These are phyloP conservation scores for Rhodotorula glutinis DNA, from an alignment of 1,284 basidiomycete species.

Conservation along the genomic window DNA sequence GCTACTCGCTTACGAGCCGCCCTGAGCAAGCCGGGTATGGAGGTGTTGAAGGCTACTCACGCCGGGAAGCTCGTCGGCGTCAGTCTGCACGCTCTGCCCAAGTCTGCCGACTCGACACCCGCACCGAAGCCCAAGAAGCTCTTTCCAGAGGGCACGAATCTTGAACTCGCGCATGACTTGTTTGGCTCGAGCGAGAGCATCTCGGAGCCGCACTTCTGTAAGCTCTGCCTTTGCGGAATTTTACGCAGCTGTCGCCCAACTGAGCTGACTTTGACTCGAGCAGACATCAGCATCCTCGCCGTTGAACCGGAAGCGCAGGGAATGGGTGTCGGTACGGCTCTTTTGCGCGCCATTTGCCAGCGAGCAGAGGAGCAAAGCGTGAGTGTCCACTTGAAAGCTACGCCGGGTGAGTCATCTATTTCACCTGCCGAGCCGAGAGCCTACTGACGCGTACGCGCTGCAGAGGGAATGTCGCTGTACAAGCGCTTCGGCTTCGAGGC, in stretches of 20 bases:
- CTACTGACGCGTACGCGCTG: background rate
- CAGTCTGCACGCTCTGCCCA: background rate
- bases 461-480: conserved; percentile 10
- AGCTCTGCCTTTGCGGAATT: background rate
- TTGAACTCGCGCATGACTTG: conserved; percentile 7
- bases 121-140: background rate
- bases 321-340: conserved; percentile 6
- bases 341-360: conserved; percentile 12
- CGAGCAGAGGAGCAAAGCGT: conserved; percentile 16
- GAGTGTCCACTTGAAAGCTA: background rate
- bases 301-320: conserved; percentile 13
- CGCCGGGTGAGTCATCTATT: conserved; percentile 6
- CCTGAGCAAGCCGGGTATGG: background rate
- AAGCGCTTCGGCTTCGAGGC: background rate
- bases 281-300: conserved; percentile 9
- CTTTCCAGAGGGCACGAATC: conserved; percentile 5
- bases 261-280: background rate
- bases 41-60: conserved; percentile 7
- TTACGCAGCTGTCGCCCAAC: no score
- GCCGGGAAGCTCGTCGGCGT: background rate
- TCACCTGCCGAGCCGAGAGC: no score
- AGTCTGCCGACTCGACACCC: background rate
- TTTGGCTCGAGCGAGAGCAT: background rate
- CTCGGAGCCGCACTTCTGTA: background rate
- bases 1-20: background rate